Evolutionary conservation across 208 protist species (phyloP).

Genomic region (Wallacemonas collosoma): DNA sequence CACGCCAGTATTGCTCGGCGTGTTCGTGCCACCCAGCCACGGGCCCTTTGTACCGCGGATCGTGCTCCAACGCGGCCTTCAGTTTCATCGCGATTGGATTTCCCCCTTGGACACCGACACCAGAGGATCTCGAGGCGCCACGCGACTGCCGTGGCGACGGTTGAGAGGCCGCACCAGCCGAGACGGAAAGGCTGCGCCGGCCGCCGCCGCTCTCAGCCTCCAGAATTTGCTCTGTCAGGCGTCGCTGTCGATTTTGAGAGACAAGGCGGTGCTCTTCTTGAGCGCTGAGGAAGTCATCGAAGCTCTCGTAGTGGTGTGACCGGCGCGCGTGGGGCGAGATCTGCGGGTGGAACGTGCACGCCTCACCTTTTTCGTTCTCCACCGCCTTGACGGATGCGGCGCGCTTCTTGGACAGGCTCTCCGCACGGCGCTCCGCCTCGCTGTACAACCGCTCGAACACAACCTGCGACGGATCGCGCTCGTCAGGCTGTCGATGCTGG

Average conservation of each 20-base stretch:
- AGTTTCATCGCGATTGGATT: conserved; percentile 21
- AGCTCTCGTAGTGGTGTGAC: conserved; percentile 8
- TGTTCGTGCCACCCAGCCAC: conserved; percentile 44
- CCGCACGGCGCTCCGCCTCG: conserved; percentile 16
- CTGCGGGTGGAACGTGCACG: conserved; percentile 30
- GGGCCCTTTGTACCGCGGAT: conserved; percentile 44
- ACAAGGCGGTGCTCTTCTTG: conserved; percentile 14
- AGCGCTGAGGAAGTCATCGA: conserved; percentile 14
- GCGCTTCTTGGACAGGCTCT: conserved; percentile 22
- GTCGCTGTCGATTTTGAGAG: neutral
- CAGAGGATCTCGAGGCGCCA: neutral
- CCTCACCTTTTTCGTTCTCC: conserved; percentile 18
- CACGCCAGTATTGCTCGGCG: conserved; percentile 35
- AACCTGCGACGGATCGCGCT: conserved; percentile 8
- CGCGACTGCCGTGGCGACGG: neutral
- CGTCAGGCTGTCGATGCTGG: conserved; percentile 4
- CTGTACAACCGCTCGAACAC: conserved; percentile 29
- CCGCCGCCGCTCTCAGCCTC: neutral
- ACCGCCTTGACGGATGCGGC: conserved; percentile 16
- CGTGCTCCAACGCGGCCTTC: conserved; percentile 35
- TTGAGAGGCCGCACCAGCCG: neutral
- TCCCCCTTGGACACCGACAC: neutral
- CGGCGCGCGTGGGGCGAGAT: conserved; percentile 9
- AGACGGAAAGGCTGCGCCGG: neutral
- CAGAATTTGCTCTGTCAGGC: neutral